These are phyloP conservation scores for Leccinum fuscescens DNA, from an alignment of 1,284 basidiomycete species.

Conservation along the genomic window DNA sequence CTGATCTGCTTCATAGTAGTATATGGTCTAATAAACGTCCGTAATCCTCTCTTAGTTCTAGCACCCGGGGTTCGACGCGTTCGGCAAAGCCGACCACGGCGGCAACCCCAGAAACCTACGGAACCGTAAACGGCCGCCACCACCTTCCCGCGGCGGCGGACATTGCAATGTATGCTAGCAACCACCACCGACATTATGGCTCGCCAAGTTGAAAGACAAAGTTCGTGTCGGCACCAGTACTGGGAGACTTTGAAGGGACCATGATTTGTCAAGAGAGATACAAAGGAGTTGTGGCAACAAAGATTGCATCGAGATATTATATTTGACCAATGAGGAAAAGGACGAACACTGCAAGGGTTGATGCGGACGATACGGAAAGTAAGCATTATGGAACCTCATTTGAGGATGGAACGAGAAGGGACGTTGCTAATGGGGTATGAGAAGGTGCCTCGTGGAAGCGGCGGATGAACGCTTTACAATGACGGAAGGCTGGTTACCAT, in stretches of 20 bases:
- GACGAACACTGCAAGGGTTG: conserved; percentile 16
- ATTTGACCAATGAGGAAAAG: neutral
- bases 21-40: neutral
- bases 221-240: neutral
- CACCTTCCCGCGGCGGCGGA: neutral
- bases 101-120: neutral
- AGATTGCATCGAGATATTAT: neutral
- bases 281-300: neutral
- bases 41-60: neutral
- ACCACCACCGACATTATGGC: neutral
- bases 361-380: conserved; percentile 9
- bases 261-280: neutral
- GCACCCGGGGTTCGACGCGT: neutral
- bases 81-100: neutral
- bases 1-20: neutral
- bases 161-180: neutral
- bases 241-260: neutral
- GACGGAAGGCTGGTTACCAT: conserved; percentile 27
- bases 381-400: conserved; percentile 21
- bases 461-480: conserved; percentile 30
- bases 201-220: neutral
- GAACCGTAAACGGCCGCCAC: neutral
- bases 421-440: conserved; percentile 17
- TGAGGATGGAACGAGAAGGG: conserved; percentile 22
- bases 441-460: conserved; percentile 20